These are phyloP conservation scores for Umbelopsis sp. DNA, from an alignment of 371 early-diverging fungal species.

Conservation along the genomic window DNA sequence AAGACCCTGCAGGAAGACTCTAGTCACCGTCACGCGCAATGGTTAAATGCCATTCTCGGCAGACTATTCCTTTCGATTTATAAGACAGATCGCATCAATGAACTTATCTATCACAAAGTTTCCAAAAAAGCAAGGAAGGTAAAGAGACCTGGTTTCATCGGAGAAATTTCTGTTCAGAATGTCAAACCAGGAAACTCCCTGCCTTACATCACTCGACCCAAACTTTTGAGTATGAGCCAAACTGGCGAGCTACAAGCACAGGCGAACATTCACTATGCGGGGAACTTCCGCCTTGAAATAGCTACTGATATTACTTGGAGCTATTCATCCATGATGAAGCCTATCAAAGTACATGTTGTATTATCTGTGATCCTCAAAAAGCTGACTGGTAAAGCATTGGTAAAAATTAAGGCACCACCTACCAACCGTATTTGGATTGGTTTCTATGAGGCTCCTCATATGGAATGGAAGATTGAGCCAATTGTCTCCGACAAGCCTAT, in stretches of 20 bases:
- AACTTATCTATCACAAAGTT: constrained; percentile 65
- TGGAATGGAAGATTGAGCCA: constrained; percentile 81
- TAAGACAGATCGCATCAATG: constrained; percentile 62
- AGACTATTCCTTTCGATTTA: constrained; percentile 74
- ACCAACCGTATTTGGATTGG: constrained; percentile 90
- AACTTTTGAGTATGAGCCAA: constrained; percentile 63
- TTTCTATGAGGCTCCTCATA: constrained; percentile 76
- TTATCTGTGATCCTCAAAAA: constrained; percentile 71
- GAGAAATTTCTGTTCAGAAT: constrained; percentile 75
- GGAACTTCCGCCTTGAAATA: constrained; percentile 72
- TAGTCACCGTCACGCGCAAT: constrained; percentile 63
- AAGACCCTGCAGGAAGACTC: constrained; percentile 56
- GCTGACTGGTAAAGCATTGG: constrained; percentile 70
- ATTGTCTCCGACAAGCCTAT: constrained; percentile 85
- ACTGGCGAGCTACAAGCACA: constrained; percentile 77
- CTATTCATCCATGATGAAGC: constrained; percentile 58
- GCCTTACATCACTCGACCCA: constrained; percentile 79
- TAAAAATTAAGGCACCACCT: constrained; percentile 84
- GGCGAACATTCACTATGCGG: constrained; percentile 77
- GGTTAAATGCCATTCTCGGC: constrained; percentile 92
- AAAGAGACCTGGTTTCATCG: constrained; percentile 73
- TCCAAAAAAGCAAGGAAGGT: constrained; percentile 63
- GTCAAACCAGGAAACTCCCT: constrained; percentile 81
- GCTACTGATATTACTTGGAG: constrained; percentile 58
- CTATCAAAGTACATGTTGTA: constrained; percentile 76